Percentiles rank a stretch among this genome's conserved stretches.
phyloP scores from a whole-genome alignment of 306 rosid genomes.

The Pachyrhizus erosus region DNA sequence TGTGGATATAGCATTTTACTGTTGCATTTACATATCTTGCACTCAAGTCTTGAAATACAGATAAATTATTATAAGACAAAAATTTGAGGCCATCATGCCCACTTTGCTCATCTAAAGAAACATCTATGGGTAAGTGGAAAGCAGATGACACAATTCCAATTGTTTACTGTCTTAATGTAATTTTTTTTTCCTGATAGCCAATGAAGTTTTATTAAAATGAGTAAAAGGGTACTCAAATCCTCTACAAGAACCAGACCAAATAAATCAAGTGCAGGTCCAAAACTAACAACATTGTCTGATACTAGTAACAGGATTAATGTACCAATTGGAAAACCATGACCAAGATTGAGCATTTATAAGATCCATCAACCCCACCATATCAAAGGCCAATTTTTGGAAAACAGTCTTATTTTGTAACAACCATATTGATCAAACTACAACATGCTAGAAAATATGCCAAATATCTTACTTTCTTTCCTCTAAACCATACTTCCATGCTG shows the following conservation, averaged over 20 bases:
- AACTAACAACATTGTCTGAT: neutral
- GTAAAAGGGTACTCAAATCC: neutral
- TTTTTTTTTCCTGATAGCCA: neutral
- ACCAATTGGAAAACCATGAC: neutral
- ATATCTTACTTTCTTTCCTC: too few relatives aligned
- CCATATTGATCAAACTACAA: neutral
- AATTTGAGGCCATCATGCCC: neutral
- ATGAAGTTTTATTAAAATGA: neutral
- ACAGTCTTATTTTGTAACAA: neutral
- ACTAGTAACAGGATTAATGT: neutral
- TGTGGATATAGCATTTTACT: neutral
- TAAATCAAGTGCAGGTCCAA: neutral
- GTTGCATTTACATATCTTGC: conserved; percentile 30
- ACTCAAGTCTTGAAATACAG: conserved; percentile 7
- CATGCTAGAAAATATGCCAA: neutral
- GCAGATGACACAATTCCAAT: neutral
- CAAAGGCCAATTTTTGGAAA: neutral
- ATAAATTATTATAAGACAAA: neutral
- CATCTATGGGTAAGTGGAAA: neutral
- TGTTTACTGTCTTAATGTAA: neutral
- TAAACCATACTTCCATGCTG: too few relatives aligned
- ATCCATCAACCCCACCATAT: neutral
- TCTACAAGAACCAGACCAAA: neutral
- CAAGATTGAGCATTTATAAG: neutral
- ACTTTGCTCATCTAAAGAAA: neutral